Percentiles rank a stretch among this genome's conserved stretches.
Conservation (phyloP, 2,329 filamentous ascomycete genomes). For the Cladosporium oxysporum region DNA sequence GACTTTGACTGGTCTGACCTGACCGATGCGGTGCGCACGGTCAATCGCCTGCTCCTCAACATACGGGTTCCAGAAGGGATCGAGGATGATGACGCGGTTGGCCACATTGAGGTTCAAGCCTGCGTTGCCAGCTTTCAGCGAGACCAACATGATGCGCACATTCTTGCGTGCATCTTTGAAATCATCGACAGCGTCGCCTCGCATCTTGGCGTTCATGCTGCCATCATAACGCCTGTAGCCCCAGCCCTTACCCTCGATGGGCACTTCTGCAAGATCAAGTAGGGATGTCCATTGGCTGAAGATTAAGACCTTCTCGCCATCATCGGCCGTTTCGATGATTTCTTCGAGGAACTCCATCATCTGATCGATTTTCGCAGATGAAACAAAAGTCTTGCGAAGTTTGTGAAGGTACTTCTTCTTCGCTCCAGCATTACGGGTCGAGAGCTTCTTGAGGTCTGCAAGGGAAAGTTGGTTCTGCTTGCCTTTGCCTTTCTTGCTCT, state of each 20-base stretch:
- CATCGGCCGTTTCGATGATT: constrained; percentile 42
- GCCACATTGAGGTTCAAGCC: constrained; percentile 84
- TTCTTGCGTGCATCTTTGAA: constrained; percentile 64
- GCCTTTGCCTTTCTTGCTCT: constrained; percentile 36
- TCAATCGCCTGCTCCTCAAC: constrained; percentile 92
- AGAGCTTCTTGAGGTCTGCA: constrained; percentile 68
- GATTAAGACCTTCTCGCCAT: constrained; percentile 73
- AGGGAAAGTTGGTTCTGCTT: constrained; percentile 50
- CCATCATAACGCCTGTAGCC: constrained; percentile 74
- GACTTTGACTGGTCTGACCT: constrained; percentile 71
- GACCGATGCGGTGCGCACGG: constrained; percentile 84
- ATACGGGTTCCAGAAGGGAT: constrained; percentile 93
- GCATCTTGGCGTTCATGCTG: constrained; percentile 66
- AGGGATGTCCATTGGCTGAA: constrained; percentile 82
- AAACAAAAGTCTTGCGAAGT: constrained; percentile 67
- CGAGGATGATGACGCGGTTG: constrained; percentile 83
- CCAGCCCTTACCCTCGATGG: constrained; percentile 60
- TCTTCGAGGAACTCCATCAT: constrained; percentile 64
- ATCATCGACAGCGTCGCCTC: constrained; percentile 66
- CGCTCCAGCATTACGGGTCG: constrained; percentile 62
- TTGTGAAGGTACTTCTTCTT: constrained; percentile 70
- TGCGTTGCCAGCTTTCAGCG: constrained; percentile 78
- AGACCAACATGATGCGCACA: constrained; percentile 71
- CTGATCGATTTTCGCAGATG: constrained; percentile 74
- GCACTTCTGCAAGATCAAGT: constrained; percentile 74